A percentile compares a stretch with the other conserved stretches of the same genome.
Evolutionary conservation across 345 rosid genomes (phyloP).

Genomic region (Rhizophora mangle): DNA sequence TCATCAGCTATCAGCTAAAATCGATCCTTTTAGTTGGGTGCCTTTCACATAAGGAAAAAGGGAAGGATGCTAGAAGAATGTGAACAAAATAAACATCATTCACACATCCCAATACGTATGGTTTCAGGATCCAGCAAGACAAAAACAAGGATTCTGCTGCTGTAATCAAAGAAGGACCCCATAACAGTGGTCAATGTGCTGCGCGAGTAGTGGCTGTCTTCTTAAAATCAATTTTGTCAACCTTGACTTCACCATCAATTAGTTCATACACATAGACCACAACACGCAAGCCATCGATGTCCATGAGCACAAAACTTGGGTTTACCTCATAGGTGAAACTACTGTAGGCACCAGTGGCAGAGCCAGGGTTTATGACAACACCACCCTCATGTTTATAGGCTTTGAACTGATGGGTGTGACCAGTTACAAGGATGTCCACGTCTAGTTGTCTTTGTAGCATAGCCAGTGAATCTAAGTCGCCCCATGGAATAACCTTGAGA

Average conservation of each 20-base stretch:
- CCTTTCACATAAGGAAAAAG: too few species aligned
- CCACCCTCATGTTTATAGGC: conserved; percentile 99
- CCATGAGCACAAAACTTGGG: conserved; percentile 96
- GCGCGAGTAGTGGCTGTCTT: conserved; percentile 28
- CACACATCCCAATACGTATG: neutral
- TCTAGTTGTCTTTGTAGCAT: conserved; percentile 95
- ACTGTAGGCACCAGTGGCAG: conserved; percentile 92
- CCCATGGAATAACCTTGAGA: conserved; percentile 89
- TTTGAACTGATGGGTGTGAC: conserved; percentile 95
- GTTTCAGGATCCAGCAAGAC: neutral
- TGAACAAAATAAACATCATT: neutral
- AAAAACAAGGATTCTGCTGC: neutral
- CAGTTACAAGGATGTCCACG: conserved; percentile 92
- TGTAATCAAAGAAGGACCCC: neutral
- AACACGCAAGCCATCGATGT: conserved; percentile 84
- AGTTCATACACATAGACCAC: conserved; percentile 54
- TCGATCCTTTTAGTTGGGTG: too few species aligned
- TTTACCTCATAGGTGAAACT: conserved; percentile 83
- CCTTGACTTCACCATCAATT: conserved; percentile 38
- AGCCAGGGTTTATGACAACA: conserved; percentile 91
- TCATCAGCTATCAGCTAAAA: too few species aligned
- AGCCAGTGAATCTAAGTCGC: conserved; percentile 90
- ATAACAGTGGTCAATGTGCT: neutral
- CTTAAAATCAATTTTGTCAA: conserved; percentile 40
- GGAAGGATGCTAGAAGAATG: neutral